phyloP scores from a whole-genome alignment of 2,329 filamentous ascomycete genomes.

The Hypoxylon sp. region DNA sequence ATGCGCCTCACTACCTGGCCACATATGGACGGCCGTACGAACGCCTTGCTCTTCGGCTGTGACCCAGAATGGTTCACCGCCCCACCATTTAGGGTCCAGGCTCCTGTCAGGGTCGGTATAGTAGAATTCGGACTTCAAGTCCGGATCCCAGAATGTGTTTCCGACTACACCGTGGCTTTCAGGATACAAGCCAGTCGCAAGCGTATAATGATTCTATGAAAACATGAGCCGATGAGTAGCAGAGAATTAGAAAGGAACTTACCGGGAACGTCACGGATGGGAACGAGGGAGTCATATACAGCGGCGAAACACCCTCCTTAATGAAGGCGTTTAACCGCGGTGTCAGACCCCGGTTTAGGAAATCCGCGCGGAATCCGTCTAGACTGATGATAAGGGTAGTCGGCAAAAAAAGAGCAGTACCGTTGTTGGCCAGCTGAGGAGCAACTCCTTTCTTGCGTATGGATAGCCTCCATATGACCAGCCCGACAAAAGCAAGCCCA shows the following conservation, averaged over 20 bases:
- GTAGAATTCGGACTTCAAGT: conserved; percentile 82
- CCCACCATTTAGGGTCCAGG: conserved; percentile 93
- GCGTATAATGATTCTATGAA: conserved; percentile 83
- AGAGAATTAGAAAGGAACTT: conserved; percentile 46
- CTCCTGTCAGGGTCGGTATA: conserved; percentile 85
- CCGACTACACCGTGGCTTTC: conserved; percentile 94
- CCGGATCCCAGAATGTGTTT: conserved; percentile 94
- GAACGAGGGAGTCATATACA: conserved; percentile 94
- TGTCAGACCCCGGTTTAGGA: conserved; percentile 85
- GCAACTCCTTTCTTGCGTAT: conserved; percentile 59
- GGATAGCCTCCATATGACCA: conserved; percentile 73
- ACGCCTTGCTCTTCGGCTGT: conserved; percentile 89
- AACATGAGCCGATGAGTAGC: conserved; percentile 32
- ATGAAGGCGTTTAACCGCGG: conserved; percentile 85
- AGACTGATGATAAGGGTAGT: conserved; percentile 95
- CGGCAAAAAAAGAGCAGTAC: conserved; percentile 88
- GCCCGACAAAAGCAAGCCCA: conserved; percentile 69
- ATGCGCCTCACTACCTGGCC: conserved; percentile 95
- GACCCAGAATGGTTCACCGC: conserved; percentile 92
- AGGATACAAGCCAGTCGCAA: conserved; percentile 92
- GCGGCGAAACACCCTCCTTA: conserved; percentile 86
- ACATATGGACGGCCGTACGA: conserved; percentile 93
- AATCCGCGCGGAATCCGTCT: conserved; percentile 96
- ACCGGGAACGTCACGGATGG: conserved; percentile 93
- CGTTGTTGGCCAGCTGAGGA: conserved; percentile 75